Evolutionary conservation across 805 yeast species (phyloP), one percentile per base, ranked within the genome.

Genomic region (Osmozyma mogii): DNA sequence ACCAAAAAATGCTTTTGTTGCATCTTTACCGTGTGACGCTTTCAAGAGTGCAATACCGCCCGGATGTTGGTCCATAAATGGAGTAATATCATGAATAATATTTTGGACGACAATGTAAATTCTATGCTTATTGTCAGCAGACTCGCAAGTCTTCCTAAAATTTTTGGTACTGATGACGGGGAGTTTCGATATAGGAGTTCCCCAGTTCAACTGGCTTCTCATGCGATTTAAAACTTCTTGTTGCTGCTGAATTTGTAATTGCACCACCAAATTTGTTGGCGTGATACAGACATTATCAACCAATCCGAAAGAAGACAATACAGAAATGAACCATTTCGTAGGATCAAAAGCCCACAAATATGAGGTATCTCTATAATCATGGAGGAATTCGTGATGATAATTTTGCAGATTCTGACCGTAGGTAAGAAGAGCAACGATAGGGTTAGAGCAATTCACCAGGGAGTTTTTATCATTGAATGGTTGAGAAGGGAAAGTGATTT

Each of bases 371-470:
- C 96, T 68, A 58, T 80, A 87, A 56, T 88, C 96, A 40, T 81
- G 77, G 5, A 96, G 95, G 56, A 88, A 88, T 58, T 85, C 95
- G 60, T 89, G 96, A 60, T 88, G 97, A 61, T 82, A 89, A 58
- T 87, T 88, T 55, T 85, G 94, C 56, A 76, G 76, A 4, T 94
- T 89, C 58, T 88, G 96, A 9, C 97, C 97, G 49, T 81, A 76
- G 0, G 95, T 80, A 10, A 84, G 63, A 10, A 75, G 49, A 14
- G 77, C 76, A 15, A 77, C 69, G 27, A 73, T 52, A 11, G 77
- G 74, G 49, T 63, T 63, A 29, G 49, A 43, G 68, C 85, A 64
- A 74, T 83, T 49, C 71, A 69, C 44, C 75, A 89, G 35, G n/a
- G 94, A 73, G 45, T 81, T 80, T 26, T 75, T 71, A 42, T 63